Base-by-base conservation (phyloP, 805 yeast genomes). In the Wickerhamiella qilinensis region DNA sequence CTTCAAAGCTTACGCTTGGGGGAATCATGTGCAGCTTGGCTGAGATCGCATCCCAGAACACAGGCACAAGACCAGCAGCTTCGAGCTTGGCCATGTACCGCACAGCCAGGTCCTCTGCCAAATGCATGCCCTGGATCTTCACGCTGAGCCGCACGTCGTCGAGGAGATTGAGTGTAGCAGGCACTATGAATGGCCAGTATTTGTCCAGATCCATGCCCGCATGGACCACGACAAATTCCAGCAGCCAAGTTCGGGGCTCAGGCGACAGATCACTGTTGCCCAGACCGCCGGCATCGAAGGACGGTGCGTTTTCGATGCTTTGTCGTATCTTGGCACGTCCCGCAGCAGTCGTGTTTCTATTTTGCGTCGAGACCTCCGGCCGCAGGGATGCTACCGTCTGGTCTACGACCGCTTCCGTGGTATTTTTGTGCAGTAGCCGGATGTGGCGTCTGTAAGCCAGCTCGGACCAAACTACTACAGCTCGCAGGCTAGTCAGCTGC, bases 21-120 rank as follows among this genome's bases (percentile, higher is more conserved):
- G 64, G 63, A 8, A 59, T 41, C 20, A 48, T 59, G 20, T 46
- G 28, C 15, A 57, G 31, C 14, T 51, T 40, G 3, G 58, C 55
- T 16, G 35, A 41, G 3, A 57, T 40, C 1, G 53, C 45, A 3
- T 46, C 49, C 47, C 52, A 49, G 28, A 59, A 51, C 3, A 57
- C 49, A 2, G 47, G 47, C 14, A 33, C 33, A 6, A 59, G 50
- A 5, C 63, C 61, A 3, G 54, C 30, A 3, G 39, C 11, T 2
- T 11, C 7, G 8, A 52, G 40, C 22, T 36, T 32, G 11, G 35
- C 24, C 11, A 35, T 45, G 21, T 43, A 35, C 8, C 27, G 29
- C 20, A 20, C 22, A 14, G 41, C 37, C 15, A 55, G 32, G 16
- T 35, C 4, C 8, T 20, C 11, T 3, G 43, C 44, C 3, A 52